Conservation (phyloP, 768 basidiomycete species). For the Botryobasidium botryosum region DNA sequence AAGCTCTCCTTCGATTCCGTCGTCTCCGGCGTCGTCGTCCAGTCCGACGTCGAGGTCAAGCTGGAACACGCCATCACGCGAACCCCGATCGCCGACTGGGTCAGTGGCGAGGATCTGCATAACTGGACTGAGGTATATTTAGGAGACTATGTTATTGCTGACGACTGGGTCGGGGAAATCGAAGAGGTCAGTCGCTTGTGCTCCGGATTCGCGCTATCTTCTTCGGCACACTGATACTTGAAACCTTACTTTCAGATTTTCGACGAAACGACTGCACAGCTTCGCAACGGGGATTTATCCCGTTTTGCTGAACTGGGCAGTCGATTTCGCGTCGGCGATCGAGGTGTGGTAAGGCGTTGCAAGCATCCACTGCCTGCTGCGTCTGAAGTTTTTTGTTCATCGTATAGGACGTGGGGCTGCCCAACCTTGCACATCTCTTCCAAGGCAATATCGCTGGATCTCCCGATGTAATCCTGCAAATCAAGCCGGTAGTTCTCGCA, state of each 20-base stretch:
- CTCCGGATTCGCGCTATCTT: neutral
- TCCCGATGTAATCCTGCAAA: conserved; percentile 46
- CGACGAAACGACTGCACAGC: conserved; percentile 56
- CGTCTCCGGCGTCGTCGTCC: conserved; percentile 57
- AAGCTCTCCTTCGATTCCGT: conserved; percentile 63
- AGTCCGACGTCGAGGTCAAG: conserved; percentile 41
- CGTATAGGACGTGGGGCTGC: too few relatives aligned
- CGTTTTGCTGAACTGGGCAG: conserved; percentile 64
- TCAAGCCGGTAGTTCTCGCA: conserved; percentile 63
- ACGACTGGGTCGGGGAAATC: conserved; percentile 85
- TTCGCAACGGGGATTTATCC: conserved; percentile 45
- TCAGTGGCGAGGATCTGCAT: conserved; percentile 37
- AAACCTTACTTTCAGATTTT: conserved; percentile 38
- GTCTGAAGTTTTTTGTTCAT: too few relatives aligned
- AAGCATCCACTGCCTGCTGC: too few relatives aligned
- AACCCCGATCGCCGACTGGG: conserved; percentile 45
- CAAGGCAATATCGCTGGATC: too few relatives aligned
- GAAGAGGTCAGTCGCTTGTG: conserved; percentile 43
- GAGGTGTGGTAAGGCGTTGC: too few relatives aligned
- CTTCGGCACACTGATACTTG: conserved; percentile 4
- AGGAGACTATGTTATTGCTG: conserved; percentile 59
- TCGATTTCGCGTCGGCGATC: conserved; percentile 56
- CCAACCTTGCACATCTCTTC: too few relatives aligned
- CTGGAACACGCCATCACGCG: conserved; percentile 58
- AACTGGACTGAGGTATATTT: conserved; percentile 44